Evolutionary conservation across 306 rosid species (phyloP), one percentile per base, ranked within the genome.

Genomic region (Cercis canadensis): DNA sequence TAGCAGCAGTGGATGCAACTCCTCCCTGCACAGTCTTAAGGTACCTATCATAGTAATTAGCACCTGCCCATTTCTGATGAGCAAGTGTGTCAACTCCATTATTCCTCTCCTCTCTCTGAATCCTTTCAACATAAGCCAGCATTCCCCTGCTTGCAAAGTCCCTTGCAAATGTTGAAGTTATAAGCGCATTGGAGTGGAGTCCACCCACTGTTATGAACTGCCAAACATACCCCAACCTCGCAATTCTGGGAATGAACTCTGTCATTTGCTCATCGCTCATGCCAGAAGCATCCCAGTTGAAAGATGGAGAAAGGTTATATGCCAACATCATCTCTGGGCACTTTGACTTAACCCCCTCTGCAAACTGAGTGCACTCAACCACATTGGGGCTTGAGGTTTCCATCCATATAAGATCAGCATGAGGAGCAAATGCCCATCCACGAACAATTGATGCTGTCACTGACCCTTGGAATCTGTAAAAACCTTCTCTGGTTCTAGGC

Each of bases 21-120:
- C 99, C 99, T 2, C 97, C 99, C 62, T 94, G 99, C 8, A 94
- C 89, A 41, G 97, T 91, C 96, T 89, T 94, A 53, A 94, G 92
- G 72, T 94, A 94, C 84, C 90, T 82, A 19, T 94, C 99, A 62
- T 94, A 94, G 76, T 81, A 94, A 57, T 86, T 94, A 57, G 99
- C 99, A 32, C 99, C 99, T 11, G 97, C 89, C 99, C 99, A 94
- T 79, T 89, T 94, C 85, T 91, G 99, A 52, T 94, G 99, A 69
- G 97, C 97, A 62, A 94, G 92, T 5, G 99, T 94, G 73, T 94
- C 99, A 40, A 91, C 96, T 2, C 88, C 96, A 80, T 94, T 87
- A 64, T 46, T 87, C 81, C 99, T 89, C 73, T 94, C 99, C 78
- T 94, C 96, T 76, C 99, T 89, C 76, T 94, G 99, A 62, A 94